A percentile compares a stretch with the other conserved stretches of the same genome.
Conservation (phyloP, 192 early-diverging fungal genomes). For the Coemansia sp. region DNA sequence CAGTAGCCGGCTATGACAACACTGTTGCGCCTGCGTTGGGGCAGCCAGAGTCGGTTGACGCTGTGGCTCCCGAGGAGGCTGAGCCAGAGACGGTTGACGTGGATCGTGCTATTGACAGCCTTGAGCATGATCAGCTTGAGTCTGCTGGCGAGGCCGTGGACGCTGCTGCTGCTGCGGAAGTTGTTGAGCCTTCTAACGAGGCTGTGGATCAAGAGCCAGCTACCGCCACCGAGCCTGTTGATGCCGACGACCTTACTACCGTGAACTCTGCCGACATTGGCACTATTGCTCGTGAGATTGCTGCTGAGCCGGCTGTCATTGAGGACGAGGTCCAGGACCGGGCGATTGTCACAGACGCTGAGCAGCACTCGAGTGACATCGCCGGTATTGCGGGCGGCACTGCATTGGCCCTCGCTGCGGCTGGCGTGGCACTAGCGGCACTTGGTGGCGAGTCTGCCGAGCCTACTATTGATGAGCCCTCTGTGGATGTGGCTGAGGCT, state of each 20-base stretch:
- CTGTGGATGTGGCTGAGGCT: neutral
- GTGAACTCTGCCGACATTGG: neutral
- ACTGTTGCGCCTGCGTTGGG: neutral
- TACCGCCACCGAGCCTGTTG: neutral
- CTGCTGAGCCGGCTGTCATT: neutral
- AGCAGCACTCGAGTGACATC: neutral
- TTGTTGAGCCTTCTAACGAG: neutral
- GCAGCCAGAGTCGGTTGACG: neutral
- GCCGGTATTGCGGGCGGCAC: neutral
- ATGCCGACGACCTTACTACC: neutral
- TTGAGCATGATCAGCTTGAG: neutral
- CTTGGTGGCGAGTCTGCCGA: neutral
- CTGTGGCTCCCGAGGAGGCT: neutral
- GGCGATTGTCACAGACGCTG: neutral
- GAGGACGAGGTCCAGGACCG: neutral
- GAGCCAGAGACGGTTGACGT: neutral
- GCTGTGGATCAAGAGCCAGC: neutral
- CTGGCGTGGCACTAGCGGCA: neutral
- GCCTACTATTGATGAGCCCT: neutral
- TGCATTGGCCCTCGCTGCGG: neutral
- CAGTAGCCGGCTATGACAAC: neutral
- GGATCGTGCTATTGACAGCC: neutral
- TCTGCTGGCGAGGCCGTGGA: neutral
- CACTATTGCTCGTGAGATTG: neutral
- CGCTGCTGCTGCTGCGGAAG: constrained; percentile 2